Evolutionary conservation across 2,329 filamentous ascomycete genomes (phyloP).

Genomic region (Stemphylium vesicarium): DNA sequence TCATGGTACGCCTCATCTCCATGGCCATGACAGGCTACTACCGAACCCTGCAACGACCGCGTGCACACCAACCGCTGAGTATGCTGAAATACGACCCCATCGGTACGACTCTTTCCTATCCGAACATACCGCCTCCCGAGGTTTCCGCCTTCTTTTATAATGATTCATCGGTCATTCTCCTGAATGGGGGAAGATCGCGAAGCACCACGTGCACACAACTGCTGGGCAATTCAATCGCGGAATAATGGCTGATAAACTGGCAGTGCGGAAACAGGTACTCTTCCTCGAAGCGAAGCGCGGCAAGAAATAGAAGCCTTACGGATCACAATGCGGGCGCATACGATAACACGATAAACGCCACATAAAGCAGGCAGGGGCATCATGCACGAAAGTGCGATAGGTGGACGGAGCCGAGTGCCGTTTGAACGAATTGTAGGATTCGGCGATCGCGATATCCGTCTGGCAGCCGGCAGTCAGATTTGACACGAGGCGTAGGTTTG

Average conservation of each 20-base stretch:
- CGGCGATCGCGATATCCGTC: background rate
- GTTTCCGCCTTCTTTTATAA: background rate
- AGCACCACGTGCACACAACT: background rate
- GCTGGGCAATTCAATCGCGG: background rate
- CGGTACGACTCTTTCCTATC: conserved; percentile 61
- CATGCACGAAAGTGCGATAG: background rate
- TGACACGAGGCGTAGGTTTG: conserved; percentile 12
- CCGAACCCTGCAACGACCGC: conserved; percentile 85
- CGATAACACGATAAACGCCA: background rate
- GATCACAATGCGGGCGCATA: background rate
- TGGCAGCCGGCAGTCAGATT: background rate
- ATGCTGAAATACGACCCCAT: conserved; percentile 99
- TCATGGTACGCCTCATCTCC: conserved; percentile 91
- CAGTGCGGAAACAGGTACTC: conserved; percentile 92
- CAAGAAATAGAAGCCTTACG: conserved; percentile 52
- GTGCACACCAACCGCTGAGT: conserved; percentile 82
- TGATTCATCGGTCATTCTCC: no score
- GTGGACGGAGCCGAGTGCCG: background rate
- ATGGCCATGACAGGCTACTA: conserved; percentile 99
- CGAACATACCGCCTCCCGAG: background rate
- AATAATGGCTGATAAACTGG: conserved; percentile 22
- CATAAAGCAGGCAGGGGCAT: background rate
- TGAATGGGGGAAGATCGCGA: no score
- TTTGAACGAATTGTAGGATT: background rate
- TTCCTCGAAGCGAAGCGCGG: conserved; percentile 93